phyloP scores from a whole-genome alignment of 495 filamentous ascomycete species.

The Tuber umbilicatum region DNA sequence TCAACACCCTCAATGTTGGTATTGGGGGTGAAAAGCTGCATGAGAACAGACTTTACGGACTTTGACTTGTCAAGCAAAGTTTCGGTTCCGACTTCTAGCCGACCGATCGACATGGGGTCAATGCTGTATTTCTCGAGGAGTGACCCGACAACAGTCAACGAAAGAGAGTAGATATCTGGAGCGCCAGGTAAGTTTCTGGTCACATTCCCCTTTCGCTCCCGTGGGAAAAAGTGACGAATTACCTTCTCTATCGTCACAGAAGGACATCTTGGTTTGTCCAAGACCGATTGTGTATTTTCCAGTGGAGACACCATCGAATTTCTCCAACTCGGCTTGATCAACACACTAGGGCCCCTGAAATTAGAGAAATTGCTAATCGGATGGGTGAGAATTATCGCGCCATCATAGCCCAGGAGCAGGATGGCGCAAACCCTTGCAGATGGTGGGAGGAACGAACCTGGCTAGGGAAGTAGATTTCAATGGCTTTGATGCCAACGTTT shows the following conservation, averaged over 20 bases:
- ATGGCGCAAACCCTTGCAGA: slow-evolving; percentile 5
- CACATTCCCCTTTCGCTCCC: background rate
- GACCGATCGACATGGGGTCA: slow-evolving; percentile 80
- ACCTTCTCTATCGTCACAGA: slow-evolving; percentile 99
- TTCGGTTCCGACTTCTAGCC: slow-evolving; percentile 96
- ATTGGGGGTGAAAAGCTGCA: slow-evolving; percentile 86
- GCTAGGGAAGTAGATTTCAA: slow-evolving; percentile 96
- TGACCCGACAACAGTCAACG: slow-evolving; percentile 80
- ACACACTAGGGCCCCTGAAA: slow-evolving; percentile 62
- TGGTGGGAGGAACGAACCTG: slow-evolving; percentile 58
- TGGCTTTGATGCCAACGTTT: slow-evolving; percentile 99
- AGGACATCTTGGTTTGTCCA: slow-evolving; percentile 99
- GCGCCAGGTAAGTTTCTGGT: slow-evolving; percentile 13
- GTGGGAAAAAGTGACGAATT: slow-evolving; percentile 11
- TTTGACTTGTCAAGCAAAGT: slow-evolving; percentile 99
- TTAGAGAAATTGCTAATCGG: slow-evolving; percentile 12
- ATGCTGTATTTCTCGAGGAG: slow-evolving; percentile 90
- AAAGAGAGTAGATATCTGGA: slow-evolving; percentile 94
- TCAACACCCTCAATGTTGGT: slow-evolving; percentile 96
- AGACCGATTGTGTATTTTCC: slow-evolving; percentile 99
- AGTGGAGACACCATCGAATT: slow-evolving; percentile 89
- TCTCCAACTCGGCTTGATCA: slow-evolving; percentile 90
- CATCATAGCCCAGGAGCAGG: background rate
- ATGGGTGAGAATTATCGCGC: background rate
- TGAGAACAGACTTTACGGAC: slow-evolving; percentile 98